Evolutionary conservation across 192 early-diverging fungal genomes (phyloP).

Genomic region (Pilaira anomala): DNA sequence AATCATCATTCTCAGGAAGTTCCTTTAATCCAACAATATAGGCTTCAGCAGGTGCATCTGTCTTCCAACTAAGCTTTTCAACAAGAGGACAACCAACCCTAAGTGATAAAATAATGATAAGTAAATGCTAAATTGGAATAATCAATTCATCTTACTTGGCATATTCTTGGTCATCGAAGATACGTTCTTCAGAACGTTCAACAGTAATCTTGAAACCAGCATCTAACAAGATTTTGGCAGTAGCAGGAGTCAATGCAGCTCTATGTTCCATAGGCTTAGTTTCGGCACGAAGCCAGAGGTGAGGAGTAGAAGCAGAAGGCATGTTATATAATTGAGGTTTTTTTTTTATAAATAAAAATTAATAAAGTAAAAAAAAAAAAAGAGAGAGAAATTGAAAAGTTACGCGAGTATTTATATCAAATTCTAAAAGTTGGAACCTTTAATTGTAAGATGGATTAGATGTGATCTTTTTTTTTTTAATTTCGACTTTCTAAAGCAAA

Average conservation of each 20-base stretch:
- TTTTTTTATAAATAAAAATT: neutral
- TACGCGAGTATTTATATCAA: conserved; percentile 1
- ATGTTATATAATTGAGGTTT: neutral
- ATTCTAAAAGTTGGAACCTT: neutral
- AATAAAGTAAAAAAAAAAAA: conserved; percentile 4
- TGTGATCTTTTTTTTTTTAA: conserved; percentile 8
- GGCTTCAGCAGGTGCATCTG: conserved; percentile 80
- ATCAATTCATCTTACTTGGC: conserved; percentile 46
- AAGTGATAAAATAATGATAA: conserved; percentile 1
- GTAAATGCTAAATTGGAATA: neutral
- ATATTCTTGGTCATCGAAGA: conserved; percentile 90
- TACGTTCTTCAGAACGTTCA: conserved; percentile 76
- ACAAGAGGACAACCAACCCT: conserved; percentile 82
- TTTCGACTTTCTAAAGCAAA: too few species aligned
- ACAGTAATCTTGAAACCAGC: conserved; percentile 88
- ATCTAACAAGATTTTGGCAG: conserved; percentile 75
- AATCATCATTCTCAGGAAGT: conserved; percentile 88
- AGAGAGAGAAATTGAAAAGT: neutral
- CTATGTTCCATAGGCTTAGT: conserved; percentile 97
- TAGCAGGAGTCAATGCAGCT: conserved; percentile 85
- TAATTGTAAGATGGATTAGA: conserved; percentile 8
- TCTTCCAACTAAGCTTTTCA: conserved; percentile 77
- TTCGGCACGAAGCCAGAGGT: conserved; percentile 95
- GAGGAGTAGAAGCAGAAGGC: conserved; percentile 24
- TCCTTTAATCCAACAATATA: conserved; percentile 97